These are phyloP conservation scores for Staphylotrichum tortipilum DNA, from an alignment of 495 filamentous ascomycete species.

Conservation along the genomic window DNA sequence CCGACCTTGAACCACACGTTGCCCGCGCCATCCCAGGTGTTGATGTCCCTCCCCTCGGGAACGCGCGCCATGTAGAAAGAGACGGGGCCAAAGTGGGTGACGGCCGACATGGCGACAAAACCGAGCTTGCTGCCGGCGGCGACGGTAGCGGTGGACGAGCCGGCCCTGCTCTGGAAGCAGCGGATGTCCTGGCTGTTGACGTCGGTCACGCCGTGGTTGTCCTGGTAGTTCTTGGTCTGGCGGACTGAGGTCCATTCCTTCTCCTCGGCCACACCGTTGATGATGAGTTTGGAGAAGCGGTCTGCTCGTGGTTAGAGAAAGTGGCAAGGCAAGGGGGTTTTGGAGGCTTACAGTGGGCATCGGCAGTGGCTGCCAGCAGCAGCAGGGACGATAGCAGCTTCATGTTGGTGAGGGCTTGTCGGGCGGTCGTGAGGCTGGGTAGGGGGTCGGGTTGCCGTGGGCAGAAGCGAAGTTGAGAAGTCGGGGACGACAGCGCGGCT, in stretches of 20 bases:
- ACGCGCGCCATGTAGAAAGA: constrained; percentile 43
- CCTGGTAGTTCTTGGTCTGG: constrained; percentile 43
- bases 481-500: too few relatives aligned
- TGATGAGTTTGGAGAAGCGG: constrained; percentile 32
- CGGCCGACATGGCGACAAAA: constrained; percentile 34
- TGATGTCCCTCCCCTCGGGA: constrained; percentile 31
- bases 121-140: constrained; percentile 33
- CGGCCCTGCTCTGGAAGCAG: constrained; percentile 33
- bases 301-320: constrained; percentile 14
- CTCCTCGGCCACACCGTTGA: constrained; percentile 26
- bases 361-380: constrained; percentile 3
- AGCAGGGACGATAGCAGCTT: background rate
- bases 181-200: constrained; percentile 34
- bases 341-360: constrained; percentile 4
- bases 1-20: constrained; percentile 44
- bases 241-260: constrained; percentile 37
- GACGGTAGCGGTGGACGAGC: constrained; percentile 25
- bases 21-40: constrained; percentile 38
- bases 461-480: too few relatives aligned
- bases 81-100: constrained; percentile 40
- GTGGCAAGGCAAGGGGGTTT: background rate
- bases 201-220: constrained; percentile 6
- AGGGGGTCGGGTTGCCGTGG: too few relatives aligned
- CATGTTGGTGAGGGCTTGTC: background rate
- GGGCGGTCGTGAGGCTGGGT: background rate